Evolutionary conservation across 495 filamentous ascomycete species (phyloP), one percentile per base, ranked within the genome.

Genomic region (Penicillium herquei): DNA sequence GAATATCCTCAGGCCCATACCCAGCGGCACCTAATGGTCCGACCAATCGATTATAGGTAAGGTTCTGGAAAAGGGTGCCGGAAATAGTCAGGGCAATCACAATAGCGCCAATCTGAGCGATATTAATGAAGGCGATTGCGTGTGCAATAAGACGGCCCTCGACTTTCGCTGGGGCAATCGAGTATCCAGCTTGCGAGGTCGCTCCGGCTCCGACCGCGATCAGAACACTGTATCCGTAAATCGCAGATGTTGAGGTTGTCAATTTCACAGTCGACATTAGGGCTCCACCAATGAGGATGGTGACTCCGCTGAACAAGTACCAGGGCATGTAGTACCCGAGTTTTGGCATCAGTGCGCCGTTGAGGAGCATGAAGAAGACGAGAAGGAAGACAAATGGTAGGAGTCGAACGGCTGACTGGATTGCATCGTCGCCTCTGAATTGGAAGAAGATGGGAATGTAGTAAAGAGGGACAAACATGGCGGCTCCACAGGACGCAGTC

Each of bases 161-260:
- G 2, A 44, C 42, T 10, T 44, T 44, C 13, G 78, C 76, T 55
- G 81, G 77, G 4, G 76, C 76, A 18, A 87, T 78, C 0, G 77
- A 70, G 62, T 78, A 84, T 6, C 67, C 70, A 2, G 77, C 71
- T 63, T 86, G 81, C 6, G 73, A 62, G 49, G 71, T 79, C 4
- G 69, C 52, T 9, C 84, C 83, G 12, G 55, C 59, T 1, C 85
- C 85, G 35, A 84, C 48, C 10, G 74, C 83, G 12, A 82, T 58
- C 10, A 87, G 49, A 5, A 82, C 64, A 10, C 62, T 69, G 51
- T 78, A 78, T 34, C 84, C 84, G 64, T 86, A 87, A 16, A 87
- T 74, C 9, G 54, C 55, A 6, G 62, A 67, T 1, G 63, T 60
- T 12, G 62, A 43, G 2, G 77, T 75, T 17, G 65, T 46, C 10